Base-by-base conservation (phyloP, 306 rosid genomes). In the Lagenaria siceraria region DNA sequence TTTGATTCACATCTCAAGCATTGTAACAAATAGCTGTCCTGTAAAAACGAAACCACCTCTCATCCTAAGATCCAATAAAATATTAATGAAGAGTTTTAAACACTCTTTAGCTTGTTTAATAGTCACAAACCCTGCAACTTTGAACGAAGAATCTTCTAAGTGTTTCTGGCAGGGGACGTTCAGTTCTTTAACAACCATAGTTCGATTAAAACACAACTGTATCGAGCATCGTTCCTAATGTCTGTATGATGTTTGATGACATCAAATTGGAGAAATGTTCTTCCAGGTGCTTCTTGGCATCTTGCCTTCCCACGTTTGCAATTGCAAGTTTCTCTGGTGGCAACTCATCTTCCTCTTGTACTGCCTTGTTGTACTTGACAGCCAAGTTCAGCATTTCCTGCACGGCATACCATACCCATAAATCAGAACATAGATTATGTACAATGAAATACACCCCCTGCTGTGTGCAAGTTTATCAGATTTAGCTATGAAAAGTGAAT, bases 271-370 rank as follows among this genome's bases (percentile, higher is more conserved):
- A 91, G 79, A 91, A 85, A 59, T 93, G 98, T 80, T 93, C 97
- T 80, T 93, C 96, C 2, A 93, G 93, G 86, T 93, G 98, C 83
- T 93, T 91, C 87, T 90, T 93, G 5, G 97, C 95, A 78, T 93
- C 98, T 81, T 93, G 96, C 78, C 96, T 90, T 52, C 98, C 98
- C 56, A 90, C 97, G 75, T 93, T 93, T 31, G 93, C 97, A 5
- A 93, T 87, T 27, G 97, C 97, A 22, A 93, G 93, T 80, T 89
- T 89, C 78, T 93, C 96, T 0, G 97, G 93, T 2, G 97, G 78
- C 54, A 91, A 73, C 85, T 91, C 98, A 58, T 93, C 97, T 87
- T 93, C 98, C 82, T 93, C 98, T 79, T 91, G 97, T 77, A 93
- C 96, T 7, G 96, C 98, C 80, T 91, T 93, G 83, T 90, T 91